A percentile compares a stretch with the other conserved stretches of the same genome.
These are phyloP conservation scores for Lipomyces mesembrius DNA, from an alignment of 805 yeast species.

Conservation along the genomic window DNA sequence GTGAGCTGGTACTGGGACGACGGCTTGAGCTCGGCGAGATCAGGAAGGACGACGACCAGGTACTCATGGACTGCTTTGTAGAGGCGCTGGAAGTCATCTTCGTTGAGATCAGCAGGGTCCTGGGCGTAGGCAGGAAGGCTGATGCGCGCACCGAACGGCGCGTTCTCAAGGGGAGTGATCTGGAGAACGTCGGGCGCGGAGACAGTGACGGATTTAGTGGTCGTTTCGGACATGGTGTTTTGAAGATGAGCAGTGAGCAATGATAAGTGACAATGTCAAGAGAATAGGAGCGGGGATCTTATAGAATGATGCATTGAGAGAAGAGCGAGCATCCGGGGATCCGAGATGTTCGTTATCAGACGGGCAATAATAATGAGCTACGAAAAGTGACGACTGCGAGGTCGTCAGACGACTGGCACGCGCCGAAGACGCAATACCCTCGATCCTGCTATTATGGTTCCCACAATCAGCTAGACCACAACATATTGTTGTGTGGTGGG, in stretches of 20 bases:
- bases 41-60: slow-evolving; percentile 75
- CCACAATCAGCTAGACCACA: too few species aligned
- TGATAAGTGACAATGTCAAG: not conserved
- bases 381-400: too few species aligned
- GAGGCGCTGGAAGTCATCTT: slow-evolving; percentile 65
- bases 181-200: slow-evolving; percentile 22
- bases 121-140: slow-evolving; percentile 68
- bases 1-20: slow-evolving; percentile 77
- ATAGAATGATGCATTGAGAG: not conserved
- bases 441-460: too few species aligned
- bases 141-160: slow-evolving; percentile 72
- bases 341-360: not conserved
- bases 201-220: slow-evolving; percentile 23
- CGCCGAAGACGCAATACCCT: too few species aligned
- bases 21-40: slow-evolving; percentile 70
- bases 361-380: not conserved
- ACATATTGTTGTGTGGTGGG: too few species aligned
- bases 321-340: not conserved
- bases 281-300: not conserved
- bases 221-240: slow-evolving; percentile 29
- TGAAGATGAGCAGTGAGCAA: not conserved
- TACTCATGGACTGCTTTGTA: slow-evolving; percentile 68
- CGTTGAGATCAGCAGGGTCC: slow-evolving; percentile 72
- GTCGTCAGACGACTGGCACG: too few species aligned
- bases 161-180: slow-evolving; percentile 54